phyloP scores from a whole-genome alignment of 2,329 filamentous ascomycete species.

The Xylariaceae sp. region DNA sequence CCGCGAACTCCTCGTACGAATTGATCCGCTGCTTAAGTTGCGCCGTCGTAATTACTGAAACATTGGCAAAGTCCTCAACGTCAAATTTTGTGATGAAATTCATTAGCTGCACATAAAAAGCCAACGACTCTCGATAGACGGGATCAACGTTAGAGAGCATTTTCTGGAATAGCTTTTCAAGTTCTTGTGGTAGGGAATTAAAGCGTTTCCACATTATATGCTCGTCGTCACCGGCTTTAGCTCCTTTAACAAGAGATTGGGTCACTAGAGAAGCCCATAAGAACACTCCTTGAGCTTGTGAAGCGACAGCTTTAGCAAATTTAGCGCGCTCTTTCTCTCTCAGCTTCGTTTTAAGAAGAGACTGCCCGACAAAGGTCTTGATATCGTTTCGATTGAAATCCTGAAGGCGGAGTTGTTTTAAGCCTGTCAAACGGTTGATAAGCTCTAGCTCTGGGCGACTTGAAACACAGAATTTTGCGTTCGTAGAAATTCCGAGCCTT shows the following conservation, averaged over 20 bases:
- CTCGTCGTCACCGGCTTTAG: conserved; percentile 4
- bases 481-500: not conserved
- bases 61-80: too few relatives aligned
- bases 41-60: not conserved
- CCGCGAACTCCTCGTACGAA: conserved; percentile 13
- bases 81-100: not conserved
- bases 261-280: conserved; percentile 20
- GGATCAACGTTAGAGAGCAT: conserved; percentile 7
- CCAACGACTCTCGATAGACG: conserved; percentile 8
- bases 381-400: conserved; percentile 18
- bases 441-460: conserved; percentile 13
- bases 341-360: not conserved
- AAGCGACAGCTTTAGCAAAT: not conserved
- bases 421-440: not conserved
- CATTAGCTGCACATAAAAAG: conserved; percentile 8
- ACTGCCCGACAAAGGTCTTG: not conserved
- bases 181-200: not conserved
- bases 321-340: not conserved
- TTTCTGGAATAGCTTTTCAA: conserved; percentile 11
- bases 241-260: conserved; percentile 1
- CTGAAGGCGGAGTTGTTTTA: conserved; percentile 14
- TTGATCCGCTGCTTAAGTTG: not conserved
- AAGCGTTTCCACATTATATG: conserved; percentile 4
- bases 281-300: conserved; percentile 13
- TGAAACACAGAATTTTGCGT: conserved; percentile 17